Evolutionary conservation across 2,329 filamentous ascomycete genomes (phyloP).

Genomic region (Fusarium protoensiforme): DNA sequence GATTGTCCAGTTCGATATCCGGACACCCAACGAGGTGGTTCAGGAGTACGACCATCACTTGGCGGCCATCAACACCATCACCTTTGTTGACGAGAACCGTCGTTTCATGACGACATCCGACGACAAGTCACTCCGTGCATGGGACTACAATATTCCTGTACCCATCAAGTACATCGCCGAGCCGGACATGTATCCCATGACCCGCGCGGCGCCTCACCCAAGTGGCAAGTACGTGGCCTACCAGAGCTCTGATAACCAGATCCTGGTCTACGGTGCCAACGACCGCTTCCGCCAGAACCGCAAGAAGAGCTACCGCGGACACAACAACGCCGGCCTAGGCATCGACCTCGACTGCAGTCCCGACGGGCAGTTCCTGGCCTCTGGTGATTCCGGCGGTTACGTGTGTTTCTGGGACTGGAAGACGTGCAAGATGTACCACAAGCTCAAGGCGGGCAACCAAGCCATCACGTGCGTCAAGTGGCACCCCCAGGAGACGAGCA

Average conservation of each 20-base stretch:
- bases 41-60: constrained; percentile 99
- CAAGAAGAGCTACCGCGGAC: constrained; percentile 95
- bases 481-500: constrained; percentile 98
- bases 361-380: constrained; percentile 90
- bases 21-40: constrained; percentile 79
- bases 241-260: constrained; percentile 94
- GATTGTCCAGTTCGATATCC: constrained; percentile 95
- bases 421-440: constrained; percentile 99
- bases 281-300: constrained; percentile 98
- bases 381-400: constrained; percentile 87
- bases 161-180: constrained; percentile 99
- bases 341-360: constrained; percentile 90
- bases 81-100: constrained; percentile 92
- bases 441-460: constrained; percentile 85
- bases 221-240: constrained; percentile 94
- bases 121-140: constrained; percentile 94
- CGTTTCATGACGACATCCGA: constrained; percentile 98
- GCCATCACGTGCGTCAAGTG: constrained; percentile 89
- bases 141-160: constrained; percentile 98
- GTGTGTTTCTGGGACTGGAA: constrained; percentile 99
- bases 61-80: constrained; percentile 97
- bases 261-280: constrained; percentile 92
- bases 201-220: constrained; percentile 84
- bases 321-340: constrained; percentile 94
- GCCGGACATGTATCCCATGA: constrained; percentile 97